Evolutionary conservation across 768 basidiomycete genomes (phyloP).

Genomic region (Leccinellum luteum): DNA sequence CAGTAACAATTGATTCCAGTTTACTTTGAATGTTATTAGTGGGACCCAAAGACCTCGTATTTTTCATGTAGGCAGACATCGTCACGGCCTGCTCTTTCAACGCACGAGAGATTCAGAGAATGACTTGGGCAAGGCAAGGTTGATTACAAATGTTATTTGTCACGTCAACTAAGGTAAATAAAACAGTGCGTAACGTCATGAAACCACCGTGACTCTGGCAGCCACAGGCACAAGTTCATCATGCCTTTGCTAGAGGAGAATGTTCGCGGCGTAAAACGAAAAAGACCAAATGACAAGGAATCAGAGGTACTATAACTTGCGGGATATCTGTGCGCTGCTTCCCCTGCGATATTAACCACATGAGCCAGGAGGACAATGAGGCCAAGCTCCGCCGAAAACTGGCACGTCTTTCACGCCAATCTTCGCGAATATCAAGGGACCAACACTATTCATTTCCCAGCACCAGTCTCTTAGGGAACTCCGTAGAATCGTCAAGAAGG

Average conservation of each 20-base stretch:
- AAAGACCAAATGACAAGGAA: conserved; percentile 40
- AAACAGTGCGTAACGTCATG: no score
- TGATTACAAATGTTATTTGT: neutral
- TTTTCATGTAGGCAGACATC: neutral
- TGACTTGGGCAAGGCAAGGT: no score
- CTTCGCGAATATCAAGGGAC: conserved; percentile 7
- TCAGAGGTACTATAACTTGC: conserved; percentile 13
- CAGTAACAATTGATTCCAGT: neutral
- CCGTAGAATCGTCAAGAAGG: conserved; percentile 75
- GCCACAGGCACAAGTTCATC: no score
- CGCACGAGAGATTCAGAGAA: no score
- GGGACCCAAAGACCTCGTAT: neutral
- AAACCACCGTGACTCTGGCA: no score
- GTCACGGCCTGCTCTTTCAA: no score
- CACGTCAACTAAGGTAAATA: no score
- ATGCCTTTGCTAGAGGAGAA: conserved; percentile 10
- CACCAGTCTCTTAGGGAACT: conserved; percentile 73
- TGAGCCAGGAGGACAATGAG: conserved; percentile 38
- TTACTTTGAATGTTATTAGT: neutral
- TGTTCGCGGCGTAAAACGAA: conserved; percentile 42
- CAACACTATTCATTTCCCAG: conserved; percentile 39
- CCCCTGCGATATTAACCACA: conserved; percentile 1
- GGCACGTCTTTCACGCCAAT: conserved; percentile 37
- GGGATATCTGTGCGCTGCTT: neutral
- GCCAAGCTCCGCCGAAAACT: conserved; percentile 52